Evolutionary conservation across 2,329 filamentous ascomycete genomes (phyloP), one percentile per base, ranked within the genome.

Genomic region (Talaromyces sp.): DNA sequence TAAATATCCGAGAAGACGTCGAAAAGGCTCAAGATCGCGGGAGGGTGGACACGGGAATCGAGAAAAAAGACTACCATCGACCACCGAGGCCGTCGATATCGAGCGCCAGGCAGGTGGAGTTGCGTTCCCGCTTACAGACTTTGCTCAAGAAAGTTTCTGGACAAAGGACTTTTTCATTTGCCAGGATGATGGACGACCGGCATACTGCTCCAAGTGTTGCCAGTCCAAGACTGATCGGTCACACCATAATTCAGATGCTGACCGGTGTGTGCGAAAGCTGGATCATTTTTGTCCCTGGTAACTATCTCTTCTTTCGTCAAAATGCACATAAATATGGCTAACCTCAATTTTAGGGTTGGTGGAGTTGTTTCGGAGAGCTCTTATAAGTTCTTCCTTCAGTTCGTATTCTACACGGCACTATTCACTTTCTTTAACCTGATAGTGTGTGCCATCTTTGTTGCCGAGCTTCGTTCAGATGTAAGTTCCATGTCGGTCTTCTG

Each of bases 381-480:
- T 2, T 93, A 93, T 79, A 97, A 97, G 69, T 97, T 91, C 75
- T 98, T 99, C 71, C 80, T 92, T 11, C 95, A 97, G 67, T 96
- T 97, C 70, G 86, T 87, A 17, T 82, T 85, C 51, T 96, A 95
- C 72, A 86, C 86, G 1, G 78, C 85, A 4, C 68, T 91, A 4
- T 91, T 88, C 67, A 92, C 88, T 66, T 74, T 80, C 2, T 84
- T 90, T 62, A 76, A 84, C 10, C 75, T 96, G 56, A 83, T 86
- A 25, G 81, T 88, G 0, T 79, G 86, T 63, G 87, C 85, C 2
- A 84, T 88, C 59, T 88, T 87, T 63, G 74, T 92, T 3, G 82
- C 80, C 2, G 81, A 86, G 58, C 78, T 85, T 57, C 73, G 77
- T 22, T 63, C 47, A 32, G 54, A 63, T 54, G 61, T 63, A 57